Evolutionary conservation across 768 basidiomycete genomes (phyloP).

Genomic region (Russula griseocarnosa): DNA sequence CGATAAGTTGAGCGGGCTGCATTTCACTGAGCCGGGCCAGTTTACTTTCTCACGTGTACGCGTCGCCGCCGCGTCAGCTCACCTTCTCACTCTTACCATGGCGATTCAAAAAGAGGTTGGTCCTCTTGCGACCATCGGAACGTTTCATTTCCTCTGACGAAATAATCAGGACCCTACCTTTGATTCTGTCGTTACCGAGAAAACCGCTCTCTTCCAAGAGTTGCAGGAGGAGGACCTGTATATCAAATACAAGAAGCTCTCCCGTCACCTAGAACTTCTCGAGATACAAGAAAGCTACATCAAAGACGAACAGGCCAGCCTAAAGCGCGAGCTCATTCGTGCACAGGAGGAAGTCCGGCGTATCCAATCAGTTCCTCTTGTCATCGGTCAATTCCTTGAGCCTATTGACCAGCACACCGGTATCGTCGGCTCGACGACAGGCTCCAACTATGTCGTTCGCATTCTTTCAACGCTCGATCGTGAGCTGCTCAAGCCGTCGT

Average conservation of each 20-base stretch:
- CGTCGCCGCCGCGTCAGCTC: conserved; percentile 27
- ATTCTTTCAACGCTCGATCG: conserved; percentile 96
- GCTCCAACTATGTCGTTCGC: conserved; percentile 96
- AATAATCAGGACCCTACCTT: conserved; percentile 77
- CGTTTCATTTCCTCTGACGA: conserved; percentile 1
- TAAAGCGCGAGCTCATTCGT: conserved; percentile 95
- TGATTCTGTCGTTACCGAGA: conserved; percentile 83
- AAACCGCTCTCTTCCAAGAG: conserved; percentile 80
- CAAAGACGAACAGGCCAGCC: conserved; percentile 96
- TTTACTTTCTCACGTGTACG: conserved; percentile 22
- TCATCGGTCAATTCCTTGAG: conserved; percentile 99
- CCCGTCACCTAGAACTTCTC: conserved; percentile 92
- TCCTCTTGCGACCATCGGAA: not conserved
- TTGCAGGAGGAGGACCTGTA: conserved; percentile 90
- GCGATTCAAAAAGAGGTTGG: conserved; percentile 69
- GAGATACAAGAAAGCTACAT: conserved; percentile 95
- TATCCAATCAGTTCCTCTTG: conserved; percentile 96
- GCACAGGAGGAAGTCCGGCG: conserved; percentile 99
- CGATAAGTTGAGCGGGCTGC: not conserved
- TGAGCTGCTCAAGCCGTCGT: conserved; percentile 94
- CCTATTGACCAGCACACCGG: conserved; percentile 96
- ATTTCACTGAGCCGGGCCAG: not conserved
- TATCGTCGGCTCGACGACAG: conserved; percentile 97
- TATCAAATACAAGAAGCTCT: conserved; percentile 94
- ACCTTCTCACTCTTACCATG: conserved; percentile 45